Evolutionary conservation across 192 early-diverging fungal species (phyloP).

Genomic region (Haplosporangium gracile): DNA sequence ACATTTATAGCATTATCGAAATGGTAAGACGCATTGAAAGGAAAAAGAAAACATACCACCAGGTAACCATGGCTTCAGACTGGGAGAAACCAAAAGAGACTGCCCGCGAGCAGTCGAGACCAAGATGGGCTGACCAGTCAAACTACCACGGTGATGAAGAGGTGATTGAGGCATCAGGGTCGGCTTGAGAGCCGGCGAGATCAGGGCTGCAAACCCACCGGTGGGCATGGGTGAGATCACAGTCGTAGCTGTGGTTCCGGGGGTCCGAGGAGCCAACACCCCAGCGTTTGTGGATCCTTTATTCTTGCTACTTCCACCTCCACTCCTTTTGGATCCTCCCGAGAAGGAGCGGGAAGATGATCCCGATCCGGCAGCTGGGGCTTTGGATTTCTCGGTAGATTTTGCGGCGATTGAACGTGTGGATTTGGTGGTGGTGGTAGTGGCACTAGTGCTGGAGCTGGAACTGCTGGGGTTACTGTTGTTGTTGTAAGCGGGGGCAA

Average conservation of each 20-base stretch:
- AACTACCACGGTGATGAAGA: conserved; percentile 33
- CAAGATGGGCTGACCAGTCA: conserved; percentile 29
- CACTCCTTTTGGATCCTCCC: conserved; percentile 3
- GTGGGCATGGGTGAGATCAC: conserved; percentile 28
- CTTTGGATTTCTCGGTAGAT: neutral
- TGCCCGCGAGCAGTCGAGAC: neutral
- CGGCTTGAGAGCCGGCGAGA: conserved; percentile 38
- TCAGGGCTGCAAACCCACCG: conserved; percentile 25
- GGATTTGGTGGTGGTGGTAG: neutral
- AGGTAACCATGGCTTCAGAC: conserved; percentile 58
- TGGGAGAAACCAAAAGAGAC: conserved; percentile 55
- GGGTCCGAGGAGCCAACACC: conserved; percentile 34
- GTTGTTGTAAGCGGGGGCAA: neutral
- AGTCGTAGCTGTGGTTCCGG: conserved; percentile 3
- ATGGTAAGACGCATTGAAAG: neutral
- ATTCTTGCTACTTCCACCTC: neutral
- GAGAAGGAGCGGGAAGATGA: neutral
- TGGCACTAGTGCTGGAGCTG: neutral
- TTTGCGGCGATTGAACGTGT: neutral
- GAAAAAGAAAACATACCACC: conserved; percentile 13
- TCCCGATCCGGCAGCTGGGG: neutral
- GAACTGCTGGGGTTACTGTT: neutral
- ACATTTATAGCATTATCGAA: neutral
- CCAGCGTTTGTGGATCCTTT: conserved; percentile 3
- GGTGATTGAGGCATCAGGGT: conserved; percentile 47